These are phyloP conservation scores for Tylopilus intermedius DNA, from an alignment of 768 basidiomycete genomes.

Conservation along the genomic window DNA sequence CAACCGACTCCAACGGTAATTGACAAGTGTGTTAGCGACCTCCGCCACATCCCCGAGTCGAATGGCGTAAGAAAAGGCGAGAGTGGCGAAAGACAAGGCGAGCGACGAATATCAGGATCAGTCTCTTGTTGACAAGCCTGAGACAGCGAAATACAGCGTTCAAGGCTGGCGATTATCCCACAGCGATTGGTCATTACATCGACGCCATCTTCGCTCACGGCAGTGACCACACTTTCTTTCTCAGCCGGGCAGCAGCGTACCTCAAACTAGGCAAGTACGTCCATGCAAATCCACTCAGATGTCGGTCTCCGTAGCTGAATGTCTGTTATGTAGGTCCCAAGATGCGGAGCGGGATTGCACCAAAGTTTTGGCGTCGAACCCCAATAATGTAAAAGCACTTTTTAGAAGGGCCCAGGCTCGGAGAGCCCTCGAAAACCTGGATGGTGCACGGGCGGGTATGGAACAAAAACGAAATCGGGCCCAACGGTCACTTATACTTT, in stretches of 20 bases:
- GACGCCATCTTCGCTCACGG: conserved; percentile 69
- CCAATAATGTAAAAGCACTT: conserved; percentile 69
- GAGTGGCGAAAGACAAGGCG: conserved; percentile 32
- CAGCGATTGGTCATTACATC: conserved; percentile 84
- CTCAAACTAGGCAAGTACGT: conserved; percentile 94
- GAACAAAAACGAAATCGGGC: background rate
- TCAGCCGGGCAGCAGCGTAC: conserved; percentile 90
- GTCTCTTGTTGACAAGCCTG: background rate
- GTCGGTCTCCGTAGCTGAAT: conserved; percentile 1
- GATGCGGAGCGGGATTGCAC: conserved; percentile 83
- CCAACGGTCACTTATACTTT: conserved; percentile 1
- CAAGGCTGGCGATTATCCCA: conserved; percentile 71
- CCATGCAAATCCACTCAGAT: conserved; percentile 1
- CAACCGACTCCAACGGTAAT: too few species aligned
- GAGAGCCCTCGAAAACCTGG: conserved; percentile 45
- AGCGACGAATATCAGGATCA: background rate
- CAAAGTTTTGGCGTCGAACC: conserved; percentile 50
- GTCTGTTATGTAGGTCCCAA: conserved; percentile 45
- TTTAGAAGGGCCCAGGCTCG: conserved; percentile 78
- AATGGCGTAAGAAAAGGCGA: conserved; percentile 35
- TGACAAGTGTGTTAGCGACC: too few species aligned
- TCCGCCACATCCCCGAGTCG: background rate
- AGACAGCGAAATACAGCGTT: conserved; percentile 82
- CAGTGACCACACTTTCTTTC: conserved; percentile 68
- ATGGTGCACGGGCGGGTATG: conserved; percentile 57